A percentile compares a stretch with the other conserved stretches of the same genome.
phyloP scores from a whole-genome alignment of 305 asterid species.

The Fraxinus xanthoxyloides region DNA sequence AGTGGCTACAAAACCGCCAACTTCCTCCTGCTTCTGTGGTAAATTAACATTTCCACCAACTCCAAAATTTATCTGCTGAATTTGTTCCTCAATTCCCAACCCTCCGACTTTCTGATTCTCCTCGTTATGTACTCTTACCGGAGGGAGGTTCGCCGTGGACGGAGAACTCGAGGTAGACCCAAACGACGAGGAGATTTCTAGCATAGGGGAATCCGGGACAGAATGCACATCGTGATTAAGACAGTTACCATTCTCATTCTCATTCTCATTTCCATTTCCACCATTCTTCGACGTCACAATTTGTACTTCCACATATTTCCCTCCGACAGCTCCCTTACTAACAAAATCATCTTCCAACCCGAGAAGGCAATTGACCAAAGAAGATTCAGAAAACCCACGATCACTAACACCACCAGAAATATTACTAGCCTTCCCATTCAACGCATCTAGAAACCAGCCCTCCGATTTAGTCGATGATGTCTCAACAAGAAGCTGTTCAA shows the following conservation, averaged over 20 bases:
- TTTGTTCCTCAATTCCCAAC: constrained; percentile 72
- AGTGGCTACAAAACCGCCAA: constrained; percentile 39
- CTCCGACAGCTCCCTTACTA: constrained; percentile 32
- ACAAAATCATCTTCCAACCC: constrained; percentile 66
- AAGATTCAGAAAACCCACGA: constrained; percentile 62
- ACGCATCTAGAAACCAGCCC: not conserved
- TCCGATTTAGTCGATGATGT: not conserved
- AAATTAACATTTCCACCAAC: constrained; percentile 31
- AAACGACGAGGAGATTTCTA: constrained; percentile 72
- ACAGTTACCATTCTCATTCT: too few species aligned
- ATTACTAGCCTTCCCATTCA: constrained; percentile 16
- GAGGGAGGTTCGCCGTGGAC: constrained; percentile 64
- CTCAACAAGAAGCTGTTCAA: not conserved
- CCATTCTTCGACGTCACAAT: not conserved
- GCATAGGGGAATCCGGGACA: constrained; percentile 23
- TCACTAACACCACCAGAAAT: constrained; percentile 38
- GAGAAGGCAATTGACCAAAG: constrained; percentile 69
- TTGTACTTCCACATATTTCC: constrained; percentile 30
- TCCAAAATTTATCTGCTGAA: constrained; percentile 54
- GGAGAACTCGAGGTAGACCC: constrained; percentile 78
- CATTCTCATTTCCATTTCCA: not conserved
- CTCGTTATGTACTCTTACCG: constrained; percentile 62
- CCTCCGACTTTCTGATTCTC: constrained; percentile 45
- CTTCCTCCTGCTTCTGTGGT: constrained; percentile 46
- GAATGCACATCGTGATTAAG: not conserved